Evolutionary conservation across 2,329 filamentous ascomycete genomes (phyloP).

Genomic region (Fusarium longipes): DNA sequence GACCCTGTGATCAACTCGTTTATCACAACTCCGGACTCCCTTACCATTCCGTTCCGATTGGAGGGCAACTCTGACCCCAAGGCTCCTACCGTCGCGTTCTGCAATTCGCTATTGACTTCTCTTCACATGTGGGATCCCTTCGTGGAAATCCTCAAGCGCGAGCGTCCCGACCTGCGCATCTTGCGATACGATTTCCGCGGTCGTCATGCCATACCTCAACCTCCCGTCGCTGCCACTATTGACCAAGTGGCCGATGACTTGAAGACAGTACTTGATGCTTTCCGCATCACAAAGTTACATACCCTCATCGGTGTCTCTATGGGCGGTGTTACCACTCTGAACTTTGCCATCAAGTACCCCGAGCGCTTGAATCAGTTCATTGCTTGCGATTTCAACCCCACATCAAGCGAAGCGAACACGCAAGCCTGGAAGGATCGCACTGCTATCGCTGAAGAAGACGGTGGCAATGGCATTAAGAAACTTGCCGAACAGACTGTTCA

Average conservation of each 20-base stretch:
- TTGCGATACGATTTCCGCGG: conserved; percentile 84
- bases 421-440: conserved; percentile 84
- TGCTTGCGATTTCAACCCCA: conserved; percentile 82
- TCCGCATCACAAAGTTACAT: conserved; percentile 75
- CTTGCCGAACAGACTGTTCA: conserved; percentile 78
- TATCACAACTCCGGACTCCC: conserved; percentile 74
- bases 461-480: conserved; percentile 69
- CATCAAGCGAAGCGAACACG: conserved; percentile 78
- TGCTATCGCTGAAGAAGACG: conserved; percentile 68
- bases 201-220: conserved; percentile 63
- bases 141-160: conserved; percentile 67
- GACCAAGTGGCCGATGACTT: conserved; percentile 77
- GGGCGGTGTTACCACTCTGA: conserved; percentile 81
- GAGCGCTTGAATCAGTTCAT: conserved; percentile 70
- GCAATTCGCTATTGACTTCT: conserved; percentile 83
- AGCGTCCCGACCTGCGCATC: conserved; percentile 75
- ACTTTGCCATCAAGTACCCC: conserved; percentile 76
- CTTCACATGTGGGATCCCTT: conserved; percentile 85
- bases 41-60: conserved; percentile 77
- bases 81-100: conserved; percentile 79
- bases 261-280: conserved; percentile 70
- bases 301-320: conserved; percentile 81
- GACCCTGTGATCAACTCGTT: conserved; percentile 73
- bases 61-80: conserved; percentile 75
- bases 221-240: conserved; percentile 65